Base-by-base conservation (phyloP, 2,329 filamentous ascomycete genomes). In the Cercospora sojina region DNA sequence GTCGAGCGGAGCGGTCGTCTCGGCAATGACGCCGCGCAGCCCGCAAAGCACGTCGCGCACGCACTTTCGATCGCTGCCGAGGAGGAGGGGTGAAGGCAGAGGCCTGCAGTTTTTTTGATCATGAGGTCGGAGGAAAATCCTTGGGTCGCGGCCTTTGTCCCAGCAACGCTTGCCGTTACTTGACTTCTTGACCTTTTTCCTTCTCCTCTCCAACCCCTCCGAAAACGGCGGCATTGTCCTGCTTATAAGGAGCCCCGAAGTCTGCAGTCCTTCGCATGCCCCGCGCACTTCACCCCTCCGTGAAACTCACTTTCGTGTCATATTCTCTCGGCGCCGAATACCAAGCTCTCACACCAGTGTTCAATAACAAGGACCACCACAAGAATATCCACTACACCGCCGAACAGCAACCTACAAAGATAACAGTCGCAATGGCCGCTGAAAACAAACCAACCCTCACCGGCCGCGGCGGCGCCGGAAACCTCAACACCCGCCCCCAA, bases 391-490 rank as follows among this genome's bases (percentile, higher is more conserved):
- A 23, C 47, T 25, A 25, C 49, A 9, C 3, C 18, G 25, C 47
- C 8, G 3, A 2, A 51, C 16, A 51, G 23, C 16, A 51, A 51
- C 47, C n/a, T n/a, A n/a, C n/a, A n/a, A n/a, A n/a, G n/a, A n/a
- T n/a, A n/a, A n/a, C n/a, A n/a, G n/a, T n/a, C n/a, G n/a, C n/a
- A n/a, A 62, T 62, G 60, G 60, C 60, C 13, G 27, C 47, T 31
- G 43, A 51, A 27, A 41, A 20, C 20, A 56, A 38, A 62, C 43
- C 32, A 20, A 62, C 43, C 25, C 25, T 56, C 25, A 32, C 91
- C 74, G 91, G 91, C 73, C 90, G 91, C 69, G 91, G 91, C 75
- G 91, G 91, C 76, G 91, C 91, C 69, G 83, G 83, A 71, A 85
- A 85, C 77, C 81, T 85, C 66, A 79, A 75, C 64, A 77, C 77